Conservation (phyloP, 768 basidiomycete species). For the Lentinus tigrinus region DNA sequence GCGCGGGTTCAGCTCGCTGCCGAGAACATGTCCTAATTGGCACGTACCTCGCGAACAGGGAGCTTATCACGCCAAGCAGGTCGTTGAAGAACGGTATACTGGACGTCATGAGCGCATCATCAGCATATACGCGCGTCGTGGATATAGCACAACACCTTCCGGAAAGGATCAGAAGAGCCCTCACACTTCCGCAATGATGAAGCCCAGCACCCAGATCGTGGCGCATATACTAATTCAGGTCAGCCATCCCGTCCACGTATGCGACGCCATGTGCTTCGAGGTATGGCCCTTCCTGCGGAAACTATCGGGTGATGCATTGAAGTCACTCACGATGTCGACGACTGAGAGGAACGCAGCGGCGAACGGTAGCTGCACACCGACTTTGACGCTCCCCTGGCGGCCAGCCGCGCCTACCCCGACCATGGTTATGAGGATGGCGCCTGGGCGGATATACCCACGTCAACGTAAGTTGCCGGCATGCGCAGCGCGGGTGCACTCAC, state of each 20-base stretch:
- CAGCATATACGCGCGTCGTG: not conserved
- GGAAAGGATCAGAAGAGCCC: not conserved
- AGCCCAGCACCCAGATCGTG: constrained; percentile 26
- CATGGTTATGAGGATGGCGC: constrained; percentile 32
- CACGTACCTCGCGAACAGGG: constrained; percentile 26
- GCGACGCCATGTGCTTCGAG: constrained; percentile 29
- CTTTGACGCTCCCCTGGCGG: constrained; percentile 21
- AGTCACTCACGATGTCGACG: constrained; percentile 26
- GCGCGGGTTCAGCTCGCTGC: too few species aligned
- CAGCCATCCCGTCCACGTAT: constrained; percentile 26
- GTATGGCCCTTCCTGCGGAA: constrained; percentile 26
- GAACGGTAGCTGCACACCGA: constrained; percentile 23
- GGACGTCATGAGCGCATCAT: not conserved
- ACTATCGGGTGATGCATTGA: not conserved
- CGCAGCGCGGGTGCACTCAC: constrained; percentile 10
- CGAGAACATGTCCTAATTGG: too few species aligned
- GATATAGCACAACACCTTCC: too few species aligned
- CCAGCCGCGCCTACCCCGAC: constrained; percentile 29
- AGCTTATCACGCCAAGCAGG: constrained; percentile 29
- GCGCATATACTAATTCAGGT: constrained; percentile 28
- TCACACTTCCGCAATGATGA: constrained; percentile 32
- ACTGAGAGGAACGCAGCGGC: constrained; percentile 29
- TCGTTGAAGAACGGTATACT: constrained; percentile 34
- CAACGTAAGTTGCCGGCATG: not conserved
- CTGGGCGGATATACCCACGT: constrained; percentile 9